Base-by-base conservation (phyloP, 1,139 yeast species). In the Sugiyamaella pinicola region DNA sequence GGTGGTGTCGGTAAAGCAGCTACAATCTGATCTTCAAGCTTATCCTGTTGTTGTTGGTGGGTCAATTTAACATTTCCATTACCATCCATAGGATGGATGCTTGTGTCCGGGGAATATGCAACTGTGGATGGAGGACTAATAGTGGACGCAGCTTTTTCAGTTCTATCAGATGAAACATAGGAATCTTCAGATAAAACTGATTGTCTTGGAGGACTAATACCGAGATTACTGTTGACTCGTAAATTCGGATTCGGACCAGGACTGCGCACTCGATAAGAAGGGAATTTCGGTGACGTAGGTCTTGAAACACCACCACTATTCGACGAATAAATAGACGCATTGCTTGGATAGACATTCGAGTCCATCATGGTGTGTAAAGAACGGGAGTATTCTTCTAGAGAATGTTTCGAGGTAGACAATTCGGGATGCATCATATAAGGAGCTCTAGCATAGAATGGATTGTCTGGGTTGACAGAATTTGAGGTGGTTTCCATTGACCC, bases 371-470 rank as follows among this genome's bases (percentile, higher is more conserved):
- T 43, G 49, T 55, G 52, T 28, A 63, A 40, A 24, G 64, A 56
- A 24, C 61, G 55, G 17, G 61, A 54, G 44, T 63, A 63, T 37
- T 63, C 64, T n/a, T 61, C 63, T 45, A 62, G 47, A 6, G 64
- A 59, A 17, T 55, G 48, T 46, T 62, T 61, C 31, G 65, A 61
- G 21, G 51, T 54, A 6, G 54, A 47, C 28, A 58, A 39, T 29
- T 61, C 65, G 34, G 62, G 64, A 46, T 57, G 59, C 41, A 58
- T n/a, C 24, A 58, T 51, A 49, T 59, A 62, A 15, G 51, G 53
- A 5, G 58, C 54, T 28, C 58, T 53, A 13, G 62, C 54, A 42
- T 58, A 55, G 42, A 60, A 61, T 13, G 64, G 65, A 49, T 62
- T 58, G 3, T 51, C 53, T 7, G 53, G 48, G 33, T 47, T 49